phyloP scores from a whole-genome alignment of 1,284 basidiomycete genomes.

The Fomitopsis schrenkii region DNA sequence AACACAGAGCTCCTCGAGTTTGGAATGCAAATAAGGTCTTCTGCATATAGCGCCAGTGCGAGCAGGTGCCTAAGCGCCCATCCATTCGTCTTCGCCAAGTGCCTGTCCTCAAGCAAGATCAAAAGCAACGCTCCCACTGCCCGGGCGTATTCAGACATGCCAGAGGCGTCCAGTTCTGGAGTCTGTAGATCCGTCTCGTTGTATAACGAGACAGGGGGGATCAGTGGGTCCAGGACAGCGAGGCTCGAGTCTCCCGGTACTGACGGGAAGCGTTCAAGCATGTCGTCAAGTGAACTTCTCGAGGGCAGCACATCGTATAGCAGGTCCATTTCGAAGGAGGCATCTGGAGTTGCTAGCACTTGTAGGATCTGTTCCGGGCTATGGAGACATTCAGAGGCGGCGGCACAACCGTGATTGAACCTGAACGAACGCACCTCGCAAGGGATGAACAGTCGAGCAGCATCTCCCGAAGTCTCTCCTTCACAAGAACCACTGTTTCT shows the following conservation, averaged over 20 bases:
- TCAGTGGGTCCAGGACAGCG: constrained; percentile 58
- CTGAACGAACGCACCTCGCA: constrained; percentile 25
- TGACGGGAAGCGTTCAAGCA: constrained; percentile 44
- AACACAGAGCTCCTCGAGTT: constrained; percentile 48
- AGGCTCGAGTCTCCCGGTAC: constrained; percentile 54
- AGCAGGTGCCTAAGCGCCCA: constrained; percentile 67
- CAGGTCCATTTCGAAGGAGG: constrained; percentile 20
- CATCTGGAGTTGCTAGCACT: constrained; percentile 1
- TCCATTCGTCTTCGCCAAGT: constrained; percentile 50
- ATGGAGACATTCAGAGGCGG: neutral
- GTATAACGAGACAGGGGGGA: constrained; percentile 39
- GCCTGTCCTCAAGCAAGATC: constrained; percentile 59
- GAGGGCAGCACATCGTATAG: constrained; percentile 52
- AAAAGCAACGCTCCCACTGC: constrained; percentile 56
- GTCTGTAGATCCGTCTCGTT: constrained; percentile 6
- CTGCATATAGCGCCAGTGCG: constrained; percentile 51
- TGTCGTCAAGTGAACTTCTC: constrained; percentile 38
- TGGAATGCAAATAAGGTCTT: constrained; percentile 52
- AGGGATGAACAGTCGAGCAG: constrained; percentile 30
- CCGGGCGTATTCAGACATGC: constrained; percentile 64
- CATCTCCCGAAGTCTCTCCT: constrained; percentile 36
- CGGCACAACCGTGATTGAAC: too few relatives aligned
- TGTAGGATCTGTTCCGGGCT: constrained; percentile 15
- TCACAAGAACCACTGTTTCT: constrained; percentile 32
- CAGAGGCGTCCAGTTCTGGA: constrained; percentile 27